Base-by-base conservation (phyloP, 2,329 filamentous ascomycete species). In the Rhexocercosporidium sp. region DNA sequence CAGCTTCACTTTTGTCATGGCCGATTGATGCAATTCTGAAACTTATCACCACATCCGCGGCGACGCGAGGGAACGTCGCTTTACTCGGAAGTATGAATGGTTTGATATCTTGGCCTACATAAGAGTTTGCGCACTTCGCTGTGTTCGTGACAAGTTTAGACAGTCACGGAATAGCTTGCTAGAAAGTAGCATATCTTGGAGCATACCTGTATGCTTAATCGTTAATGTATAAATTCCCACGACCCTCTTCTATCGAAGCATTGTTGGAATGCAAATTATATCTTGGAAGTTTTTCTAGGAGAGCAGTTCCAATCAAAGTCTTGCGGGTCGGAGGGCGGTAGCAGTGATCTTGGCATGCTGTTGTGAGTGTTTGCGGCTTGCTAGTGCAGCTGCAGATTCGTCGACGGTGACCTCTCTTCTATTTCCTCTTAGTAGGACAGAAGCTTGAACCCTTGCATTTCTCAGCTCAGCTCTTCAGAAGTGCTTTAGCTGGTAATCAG, bases 1-100 rank as follows among this genome's bases (percentile, higher is more conserved):
- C 1, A 8, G 3, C 14, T n/a, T 34, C 3, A 27, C 49, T 53
- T 18, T 16, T 2, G 51, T 20, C 31, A n/a, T 16, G 34, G 9
- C 29, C 9, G 8, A 20, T 11, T 8, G 53, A 25, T 34, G 27
- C 14, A 22, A 20, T 8, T 25, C 31, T 20, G 12, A n/a, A 22
- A 9, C 16, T 37, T 29, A 56, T 56, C 51, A 25, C 34, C 14
- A 25, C 31, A 57, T 27, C 53, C 53, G 53, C 53, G n/a, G n/a
- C 22, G n/a, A 22, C 20, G 53, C 53, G 53, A 57, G n/a, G 53
- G 53, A 16, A 57, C 34, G 53, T 27, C 53, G 31, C 34, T 57
- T 39, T 12, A 14, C 16, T 3, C 8, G 3, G 18, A n/a, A 56
- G 29, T 8, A 1, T 47, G 16, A n/a, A 44, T 31, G 14, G 39